These are phyloP conservation scores for Cylindrotheca closterium DNA, from an alignment of 108 stramenopile species.

Conservation along the genomic window DNA sequence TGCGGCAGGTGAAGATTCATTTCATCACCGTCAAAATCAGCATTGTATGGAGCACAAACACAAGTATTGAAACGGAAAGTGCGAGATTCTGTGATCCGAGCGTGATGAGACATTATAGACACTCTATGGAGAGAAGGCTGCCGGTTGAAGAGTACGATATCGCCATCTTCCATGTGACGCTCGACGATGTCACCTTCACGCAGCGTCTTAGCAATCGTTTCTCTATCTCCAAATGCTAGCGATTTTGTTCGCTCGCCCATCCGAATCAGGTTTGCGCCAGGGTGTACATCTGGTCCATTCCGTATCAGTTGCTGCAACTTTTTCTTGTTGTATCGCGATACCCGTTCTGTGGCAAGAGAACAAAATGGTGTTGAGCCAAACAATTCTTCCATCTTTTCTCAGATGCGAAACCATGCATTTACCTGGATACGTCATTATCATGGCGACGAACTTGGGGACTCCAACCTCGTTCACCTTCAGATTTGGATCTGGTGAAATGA, in stretches of 20 bases:
- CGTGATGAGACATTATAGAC: constrained; percentile 97
- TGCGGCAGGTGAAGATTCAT: constrained; percentile 99
- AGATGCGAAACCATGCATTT: constrained; percentile 5
- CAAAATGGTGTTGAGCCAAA: background rate
- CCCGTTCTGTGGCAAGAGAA: constrained; percentile 54
- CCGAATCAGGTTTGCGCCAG: constrained; percentile 96
- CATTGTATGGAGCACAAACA: constrained; percentile 98
- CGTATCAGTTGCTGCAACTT: constrained; percentile 80
- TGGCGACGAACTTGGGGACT: constrained; percentile 94
- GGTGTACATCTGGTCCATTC: constrained; percentile 93
- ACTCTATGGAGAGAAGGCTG: constrained; percentile 98
- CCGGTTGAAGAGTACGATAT: constrained; percentile 98
- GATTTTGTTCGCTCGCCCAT: constrained; percentile 74
- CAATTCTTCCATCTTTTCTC: too few relatives aligned
- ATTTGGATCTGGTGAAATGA: constrained; percentile 98
- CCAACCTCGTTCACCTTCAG: constrained; percentile 94
- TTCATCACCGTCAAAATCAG: constrained; percentile 99
- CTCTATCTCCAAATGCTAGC: constrained; percentile 89
- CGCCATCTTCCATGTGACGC: constrained; percentile 97
- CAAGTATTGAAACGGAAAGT: constrained; percentile 99
- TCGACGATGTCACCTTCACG: constrained; percentile 96
- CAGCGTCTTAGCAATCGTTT: constrained; percentile 77
- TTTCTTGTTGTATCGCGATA: constrained; percentile 94
- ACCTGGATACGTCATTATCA: constrained; percentile 95
- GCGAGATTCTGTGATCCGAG: constrained; percentile 92